A percentile compares a stretch with the other conserved stretches of the same genome.
Evolutionary conservation across 768 basidiomycete species (phyloP).

Genomic region (Cantharellus cinnabarinus): DNA sequence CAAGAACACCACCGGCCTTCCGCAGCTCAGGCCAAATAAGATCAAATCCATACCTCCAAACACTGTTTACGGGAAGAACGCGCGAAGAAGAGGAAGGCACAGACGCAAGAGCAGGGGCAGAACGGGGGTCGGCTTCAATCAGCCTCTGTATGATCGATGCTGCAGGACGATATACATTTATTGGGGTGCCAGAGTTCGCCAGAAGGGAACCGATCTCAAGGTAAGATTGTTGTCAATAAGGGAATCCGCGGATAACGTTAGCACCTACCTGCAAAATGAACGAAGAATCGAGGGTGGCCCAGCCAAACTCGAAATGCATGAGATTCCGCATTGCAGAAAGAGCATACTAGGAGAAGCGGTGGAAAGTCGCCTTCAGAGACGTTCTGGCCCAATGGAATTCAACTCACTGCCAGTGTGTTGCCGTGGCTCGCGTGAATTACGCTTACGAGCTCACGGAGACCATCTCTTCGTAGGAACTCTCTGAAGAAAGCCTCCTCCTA

Average conservation of each 20-base stretch:
- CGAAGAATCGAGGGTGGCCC: conserved; percentile 44
- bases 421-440: conserved; percentile 49
- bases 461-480: conserved; percentile 56
- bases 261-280: conserved; percentile 36
- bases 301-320: conserved; percentile 73
- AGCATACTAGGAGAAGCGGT: conserved; percentile 37
- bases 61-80: conserved; percentile 19
- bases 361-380: too few relatives aligned
- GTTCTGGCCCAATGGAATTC: too few relatives aligned
- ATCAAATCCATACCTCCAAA: conserved; percentile 68
- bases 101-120: conserved; percentile 34
- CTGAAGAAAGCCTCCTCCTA: conserved; percentile 71
- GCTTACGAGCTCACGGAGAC: conserved; percentile 46
- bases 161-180: conserved; percentile 84
- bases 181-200: conserved; percentile 49
- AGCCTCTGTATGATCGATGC: conserved; percentile 78
- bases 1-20: conserved; percentile 40
- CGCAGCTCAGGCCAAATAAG: conserved; percentile 69
- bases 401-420: conserved; percentile 64
- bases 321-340: conserved; percentile 70
- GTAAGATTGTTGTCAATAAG: neutral
- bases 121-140: conserved; percentile 66
- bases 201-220: conserved; percentile 23
- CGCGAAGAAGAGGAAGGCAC: conserved; percentile 25
- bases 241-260: neutral